Conservation (phyloP, 2,329 filamentous ascomycete species). For the Aulographum hederae region DNA sequence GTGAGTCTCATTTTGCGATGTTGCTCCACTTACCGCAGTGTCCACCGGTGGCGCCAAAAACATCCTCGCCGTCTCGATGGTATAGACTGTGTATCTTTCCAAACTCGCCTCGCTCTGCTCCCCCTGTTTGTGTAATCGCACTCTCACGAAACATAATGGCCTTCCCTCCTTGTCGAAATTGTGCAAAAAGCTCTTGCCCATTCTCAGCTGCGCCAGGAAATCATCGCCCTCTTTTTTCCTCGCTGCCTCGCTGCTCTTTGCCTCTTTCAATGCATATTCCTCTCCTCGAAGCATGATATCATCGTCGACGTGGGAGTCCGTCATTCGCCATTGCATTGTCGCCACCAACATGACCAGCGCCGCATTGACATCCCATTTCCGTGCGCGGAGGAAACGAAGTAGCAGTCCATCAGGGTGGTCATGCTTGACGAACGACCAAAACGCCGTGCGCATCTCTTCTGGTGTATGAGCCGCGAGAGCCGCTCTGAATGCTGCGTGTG, state of each 20-base stretch:
- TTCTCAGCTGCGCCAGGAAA: slow-evolving; percentile 65
- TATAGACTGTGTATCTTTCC: slow-evolving; percentile 80
- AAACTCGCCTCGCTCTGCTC: slow-evolving; percentile 69
- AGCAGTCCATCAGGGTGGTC: slow-evolving; percentile 77
- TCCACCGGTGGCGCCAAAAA: slow-evolving; percentile 64
- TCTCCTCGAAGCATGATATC: slow-evolving; percentile 44
- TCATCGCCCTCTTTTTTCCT: slow-evolving; percentile 54
- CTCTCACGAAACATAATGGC: slow-evolving; percentile 74
- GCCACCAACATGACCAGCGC: slow-evolving; percentile 88
- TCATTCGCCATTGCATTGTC: slow-evolving; percentile 78
- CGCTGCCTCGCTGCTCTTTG: slow-evolving; percentile 31
- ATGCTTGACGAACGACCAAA: slow-evolving; percentile 91
- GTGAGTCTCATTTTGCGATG: too few species aligned
- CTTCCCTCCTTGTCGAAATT: slow-evolving; percentile 69
- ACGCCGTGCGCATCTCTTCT: slow-evolving; percentile 58
- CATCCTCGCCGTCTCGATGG: slow-evolving; percentile 87
- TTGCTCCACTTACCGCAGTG: slow-evolving; percentile 56
- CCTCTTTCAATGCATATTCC: slow-evolving; percentile 39
- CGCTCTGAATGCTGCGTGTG: slow-evolving; percentile 70
- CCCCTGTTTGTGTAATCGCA: slow-evolving; percentile 60
- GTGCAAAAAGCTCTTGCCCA: slow-evolving; percentile 89
- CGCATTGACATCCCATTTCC: slow-evolving; percentile 74
- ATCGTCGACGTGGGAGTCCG: slow-evolving; percentile 74
- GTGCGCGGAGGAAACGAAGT: slow-evolving; percentile 28
- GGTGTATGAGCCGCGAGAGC: slow-evolving; percentile 60